Base-by-base conservation (phyloP, 345 rosid species). In the Sonneratia caseolaris region DNA sequence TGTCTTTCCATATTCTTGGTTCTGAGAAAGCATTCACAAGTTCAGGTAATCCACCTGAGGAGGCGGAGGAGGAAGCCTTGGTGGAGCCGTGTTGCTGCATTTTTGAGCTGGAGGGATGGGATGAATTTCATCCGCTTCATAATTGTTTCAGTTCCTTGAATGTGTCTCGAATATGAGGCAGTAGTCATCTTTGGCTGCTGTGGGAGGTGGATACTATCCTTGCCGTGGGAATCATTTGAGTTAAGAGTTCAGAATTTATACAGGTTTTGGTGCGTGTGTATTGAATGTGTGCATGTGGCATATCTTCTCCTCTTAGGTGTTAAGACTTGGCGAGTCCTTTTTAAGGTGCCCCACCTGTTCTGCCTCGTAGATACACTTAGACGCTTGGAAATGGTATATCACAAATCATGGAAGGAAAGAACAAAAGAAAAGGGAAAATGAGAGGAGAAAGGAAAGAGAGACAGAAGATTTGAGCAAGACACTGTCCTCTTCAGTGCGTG, bases 41-140 rank as follows among this genome's bases (percentile, higher is more conserved):
- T 47, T 13, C 51, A 12, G 51, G 51, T 8, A 8, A 12, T 47
- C 51, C 51, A 47, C 51, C 51, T 47, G 51, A 47, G 51, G 51
- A 13, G 15, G 51, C 13, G 66, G 64, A 18, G 40, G 68, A 62
- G 59, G 62, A 70, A 40, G n/a, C 61, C 64, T 59, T 68, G 64
- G 42, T 65, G 80, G 22, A 64, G 51, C 57, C 56, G 71, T 70
- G 45, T 66, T 73, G 53, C 68, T 47, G 64, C 40, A 47, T 65
- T 62, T 49, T 40, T 68, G 37, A 32, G 24, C 66, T 61, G 35
- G 66, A 43, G 64, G 32, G 49, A 47, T 15, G 53, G 27, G 71
- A 48, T 45, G 27, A 13, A 37, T 37, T 38, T 61, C 43, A 67
- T 70, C 48, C 36, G 49, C 38, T 70, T 32, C 4, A 11, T 45